Percentiles rank a stretch among this genome's conserved stretches.
phyloP scores from a whole-genome alignment of 495 filamentous ascomycete species.

The Aspergillus nidulans region DNA sequence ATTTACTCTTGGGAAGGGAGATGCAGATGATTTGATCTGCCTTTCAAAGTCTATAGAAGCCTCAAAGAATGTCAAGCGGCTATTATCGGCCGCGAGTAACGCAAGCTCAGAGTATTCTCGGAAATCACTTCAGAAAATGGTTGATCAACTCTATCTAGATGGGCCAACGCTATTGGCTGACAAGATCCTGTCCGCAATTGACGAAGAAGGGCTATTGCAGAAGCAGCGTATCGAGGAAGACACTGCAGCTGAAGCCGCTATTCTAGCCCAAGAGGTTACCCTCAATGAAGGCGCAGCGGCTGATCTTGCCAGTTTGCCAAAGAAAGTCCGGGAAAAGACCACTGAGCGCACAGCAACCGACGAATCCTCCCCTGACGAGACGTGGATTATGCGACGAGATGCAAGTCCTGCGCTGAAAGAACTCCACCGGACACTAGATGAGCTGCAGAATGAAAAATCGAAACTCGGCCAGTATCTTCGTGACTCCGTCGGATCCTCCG shows the following conservation, averaged over 20 bases:
- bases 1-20: constrained; percentile 86
- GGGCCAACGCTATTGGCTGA: constrained; percentile 64
- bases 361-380: constrained; percentile 44
- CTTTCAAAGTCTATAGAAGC: constrained; percentile 78
- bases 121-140: constrained; percentile 44
- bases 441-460: constrained; percentile 53
- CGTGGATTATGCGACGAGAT: constrained; percentile 79
- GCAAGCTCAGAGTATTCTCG: constrained; percentile 8
- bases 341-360: constrained; percentile 26
- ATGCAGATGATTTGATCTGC: constrained; percentile 84
- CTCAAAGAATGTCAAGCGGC: constrained; percentile 61
- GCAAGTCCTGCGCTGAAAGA: constrained; percentile 61
- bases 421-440: constrained; percentile 62
- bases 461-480: constrained; percentile 58
- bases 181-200: constrained; percentile 72
- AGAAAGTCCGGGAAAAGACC: constrained; percentile 37
- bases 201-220: constrained; percentile 84
- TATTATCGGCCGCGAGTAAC: constrained; percentile 29
- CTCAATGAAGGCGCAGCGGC: constrained; percentile 52
- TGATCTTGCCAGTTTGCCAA: constrained; percentile 42
- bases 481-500: constrained; percentile 48
- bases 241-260: constrained; percentile 62
- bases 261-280: constrained; percentile 63
- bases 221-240: constrained; percentile 71
- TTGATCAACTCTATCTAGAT: constrained; percentile 60